Base-by-base conservation (phyloP, 2,329 filamentous ascomycete species). In the Aspergillus quadricinctus region DNA sequence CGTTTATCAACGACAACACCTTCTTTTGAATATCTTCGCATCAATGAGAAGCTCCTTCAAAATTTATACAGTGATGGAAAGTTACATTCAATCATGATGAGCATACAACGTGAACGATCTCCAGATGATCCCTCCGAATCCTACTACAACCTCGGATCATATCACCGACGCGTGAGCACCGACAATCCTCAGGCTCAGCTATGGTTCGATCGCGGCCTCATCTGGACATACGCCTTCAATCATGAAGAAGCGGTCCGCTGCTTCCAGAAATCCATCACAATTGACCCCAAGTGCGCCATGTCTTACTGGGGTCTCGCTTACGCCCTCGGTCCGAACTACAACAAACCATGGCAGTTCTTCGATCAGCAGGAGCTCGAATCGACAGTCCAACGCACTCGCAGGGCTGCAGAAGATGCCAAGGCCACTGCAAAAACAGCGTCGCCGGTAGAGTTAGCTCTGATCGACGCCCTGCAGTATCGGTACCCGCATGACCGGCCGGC, bases 281-380 rank as follows among this genome's bases (percentile, higher is more conserved):
- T 68, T 50, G 74, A 77, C 60, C 61, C 64, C 9, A 56, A 57
- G 17, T 76, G 71, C 56, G 69, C 72, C 1, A 72, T 77, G 65
- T 74, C 74, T 7, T 71, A 75, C 56, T 76, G 74, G 74, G 74
- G 74, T 1, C 61, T 76, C 4, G 72, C 89, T 0, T 92, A 88
- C 67, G 78, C 86, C 1, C 74, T 89, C 0, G 89, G 89, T 0
- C 89, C 89, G 3, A 92, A 93, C 66, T 88, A 89, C 71, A 90
- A 92, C 75, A 90, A 92, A 66, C 85, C 88, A 0, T 92, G 89
- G 89, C 81, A 84, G 28, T 79, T 84, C 25, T 90, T 92, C 61
- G 87, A 88, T 53, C 72, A 79, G 1, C 71, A 75, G 0, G 88
- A 92, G 61, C 75, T 87, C 4, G 70, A 77, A 10, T 70, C 35